Base-by-base conservation (phyloP, 192 early-diverging fungal genomes). In the Paraglomus occultum region DNA sequence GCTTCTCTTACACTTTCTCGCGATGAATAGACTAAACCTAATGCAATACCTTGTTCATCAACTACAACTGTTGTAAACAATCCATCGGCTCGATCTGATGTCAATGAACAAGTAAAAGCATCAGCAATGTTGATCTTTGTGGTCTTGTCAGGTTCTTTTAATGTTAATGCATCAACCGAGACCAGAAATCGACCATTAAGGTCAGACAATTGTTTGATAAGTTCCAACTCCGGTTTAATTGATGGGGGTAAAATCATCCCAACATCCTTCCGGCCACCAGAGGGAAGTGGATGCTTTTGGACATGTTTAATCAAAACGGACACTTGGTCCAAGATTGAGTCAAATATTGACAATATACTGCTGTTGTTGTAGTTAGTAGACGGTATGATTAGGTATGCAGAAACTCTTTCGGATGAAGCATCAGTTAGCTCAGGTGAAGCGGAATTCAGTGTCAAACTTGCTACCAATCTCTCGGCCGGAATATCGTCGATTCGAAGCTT, bases 21-120 rank as follows among this genome's bases (percentile, higher is more conserved):
- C n/a, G 85, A 91, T 14, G 97, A 96, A 77, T 98, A 99, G 8
- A 90, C 95, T 8, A 99, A 79, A 46, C 97, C 97, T 42, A 99
- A 80, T 14, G 92, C 90, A n/a, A 89, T 87, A 6, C 85, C 80
- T 52, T 87, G 87, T 76, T 95, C 93, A 80, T 98, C 95, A 5
- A 93, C 93, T 5, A 99, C 95, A 18, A 96, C 81, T 6, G 97
- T 99, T 2, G 96, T 83, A 72, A 91, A 88, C 55, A 99, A 82
- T 1, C 90, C 93, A 76, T 98, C 97, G n/a, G 88, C 52, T 40
- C 97, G 92, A 73, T 99, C 97, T 1, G 92, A 87, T 6, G 74
- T 84, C 14, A 81, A 67, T 12, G 74, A 71, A 31, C 85, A 82
- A 62, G 79, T 81, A 43, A 86, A 84, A n/a, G 83, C 82, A 46